phyloP scores from a whole-genome alignment of 352 stramenopile genomes.

The Phytophthora pinifolia region DNA sequence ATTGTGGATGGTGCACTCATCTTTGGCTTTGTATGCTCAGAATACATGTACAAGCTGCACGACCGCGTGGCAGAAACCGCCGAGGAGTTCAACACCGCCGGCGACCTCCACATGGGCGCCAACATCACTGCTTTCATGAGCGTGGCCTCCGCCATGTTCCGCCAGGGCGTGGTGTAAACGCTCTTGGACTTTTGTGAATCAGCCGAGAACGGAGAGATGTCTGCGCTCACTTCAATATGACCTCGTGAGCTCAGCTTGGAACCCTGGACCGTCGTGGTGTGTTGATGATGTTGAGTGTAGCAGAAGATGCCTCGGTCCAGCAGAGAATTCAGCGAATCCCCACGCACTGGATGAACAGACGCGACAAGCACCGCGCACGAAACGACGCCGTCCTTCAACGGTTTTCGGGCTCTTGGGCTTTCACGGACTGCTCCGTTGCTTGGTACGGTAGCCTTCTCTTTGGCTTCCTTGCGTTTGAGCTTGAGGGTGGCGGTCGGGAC shows the following conservation, averaged over 20 bases:
- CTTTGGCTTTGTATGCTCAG: constrained; percentile 27
- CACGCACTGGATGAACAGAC: constrained; percentile 13
- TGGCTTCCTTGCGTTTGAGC: too few species aligned
- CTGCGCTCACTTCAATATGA: constrained; percentile 24
- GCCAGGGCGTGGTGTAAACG: constrained; percentile 94
- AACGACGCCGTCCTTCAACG: constrained; percentile 24
- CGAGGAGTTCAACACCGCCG: constrained; percentile 74
- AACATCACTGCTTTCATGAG: constrained; percentile 98
- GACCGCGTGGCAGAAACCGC: constrained; percentile 68
- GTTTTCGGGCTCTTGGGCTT: constrained; percentile 4
- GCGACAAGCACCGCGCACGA: constrained; percentile 23
- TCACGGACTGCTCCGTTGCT: too few species aligned
- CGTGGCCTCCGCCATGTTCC: constrained; percentile 97
- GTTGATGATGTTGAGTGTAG: constrained; percentile 11
- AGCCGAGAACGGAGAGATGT: constrained; percentile 11
- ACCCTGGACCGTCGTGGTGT: constrained; percentile 1
- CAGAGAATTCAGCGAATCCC: constrained; percentile 6
- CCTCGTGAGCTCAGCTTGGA: constrained; percentile 16
- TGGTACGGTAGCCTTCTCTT: too few species aligned
- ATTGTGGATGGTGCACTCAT: constrained; percentile 7
- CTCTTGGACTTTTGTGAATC: background rate
- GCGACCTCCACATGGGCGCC: constrained; percentile 87
- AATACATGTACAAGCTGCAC: constrained; percentile 82
- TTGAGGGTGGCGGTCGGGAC: too few species aligned
- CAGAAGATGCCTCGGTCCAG: too few species aligned